Base-by-base conservation (phyloP, 306 rosid species). In the Cyclanthera cordifolia region DNA sequence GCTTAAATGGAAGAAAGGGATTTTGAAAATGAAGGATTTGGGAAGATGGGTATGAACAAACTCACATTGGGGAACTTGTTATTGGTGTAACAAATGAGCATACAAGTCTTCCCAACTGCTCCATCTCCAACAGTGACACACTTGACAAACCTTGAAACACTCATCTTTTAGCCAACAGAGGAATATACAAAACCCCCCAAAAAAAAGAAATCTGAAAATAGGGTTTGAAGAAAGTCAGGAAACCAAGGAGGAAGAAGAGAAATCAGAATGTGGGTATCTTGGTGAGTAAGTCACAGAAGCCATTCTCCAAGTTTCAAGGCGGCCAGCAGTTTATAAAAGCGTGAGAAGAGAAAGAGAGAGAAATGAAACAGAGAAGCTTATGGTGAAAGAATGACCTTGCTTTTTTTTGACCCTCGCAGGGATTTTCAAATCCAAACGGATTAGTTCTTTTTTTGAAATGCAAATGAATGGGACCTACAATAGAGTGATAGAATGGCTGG, bases 61-160 rank as follows among this genome's bases (percentile, higher is more conserved):
- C 82, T 78, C 74, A 93, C 98, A 5, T 96, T 89, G 25, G 98
- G 98, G 73, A 93, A 93, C 83, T 86, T 93, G 94, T 93, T 93
- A 77, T 95, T 86, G 58, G 98, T 93, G 83, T 93, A 93, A 82
- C 98, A 93, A 71, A 93, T 87, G 70, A 93, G 98, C 98, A 93
- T 87, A 84, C 98, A 93, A 47, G 98, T 93, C 73, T 93, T 93
- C 20, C 98, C 98, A 74, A 93, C 96, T 75, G 98, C 98, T 53
- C 98, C 98, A 83, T 93, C 98, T 11, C 98, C 98, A 72, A 93
- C 98, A 4, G 98, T 93, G 21, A 93, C 98, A 80, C 98, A 93
- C 87, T 93, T 93, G 72, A 93, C 88, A 90, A 93, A 90, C 89
- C 87, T 90, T 5, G 99, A 93, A 46, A 93, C 41, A 34, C 41